Base-by-base conservation (phyloP, 2,329 filamentous ascomycete genomes). In the Scytalidium sp. region DNA sequence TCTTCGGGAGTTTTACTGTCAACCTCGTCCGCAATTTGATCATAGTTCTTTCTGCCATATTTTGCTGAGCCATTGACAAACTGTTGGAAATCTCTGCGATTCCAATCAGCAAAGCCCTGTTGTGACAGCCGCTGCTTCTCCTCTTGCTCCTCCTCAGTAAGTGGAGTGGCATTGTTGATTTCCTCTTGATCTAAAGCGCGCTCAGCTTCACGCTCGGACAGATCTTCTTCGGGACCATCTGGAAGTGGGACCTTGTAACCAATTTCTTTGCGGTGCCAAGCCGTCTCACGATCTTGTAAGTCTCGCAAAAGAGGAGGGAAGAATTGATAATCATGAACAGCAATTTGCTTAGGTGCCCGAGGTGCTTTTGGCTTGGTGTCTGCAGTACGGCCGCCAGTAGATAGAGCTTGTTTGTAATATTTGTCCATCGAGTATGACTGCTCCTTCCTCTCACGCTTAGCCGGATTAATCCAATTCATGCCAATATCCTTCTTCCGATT, bases 341-440 rank as follows among this genome's bases (percentile, higher is more conserved):
- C 76, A 46, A 96, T 83, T 67, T 99, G 94, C 71, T 95, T 96
- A 1, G 94, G 94, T 9, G 94, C 90, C 49, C 92, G 85, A n/a
- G 94, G 95, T 19, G 94, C 90, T 71, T 96, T 96, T 8, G 93
- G 92, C 69, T 97, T 97, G 21, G 88, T 81, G 54, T 97, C 91
- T 36, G 90, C 85, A 20, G 84, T 86, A 42, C 85, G 81, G 29
- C 86, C 83, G 68, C 90, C 84, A 47, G 89, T 94, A 29, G 82
- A 88, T 64, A 99, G 81, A 9, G 91, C 90, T 62, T 95, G 86
- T 57, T 93, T 87, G 72, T 97, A 99, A 73, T 99, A 99, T 69
- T 97, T 96, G 68, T 99, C 95, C 75, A 99, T 96, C 0, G 93
- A 97, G 67, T 99, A 99, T 4, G 90, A 91, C 66, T 97, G 91